A percentile compares a stretch with the other conserved stretches of the same genome.
Conservation (phyloP, 2,329 filamentous ascomycete species). For the Chaetomium sp. region DNA sequence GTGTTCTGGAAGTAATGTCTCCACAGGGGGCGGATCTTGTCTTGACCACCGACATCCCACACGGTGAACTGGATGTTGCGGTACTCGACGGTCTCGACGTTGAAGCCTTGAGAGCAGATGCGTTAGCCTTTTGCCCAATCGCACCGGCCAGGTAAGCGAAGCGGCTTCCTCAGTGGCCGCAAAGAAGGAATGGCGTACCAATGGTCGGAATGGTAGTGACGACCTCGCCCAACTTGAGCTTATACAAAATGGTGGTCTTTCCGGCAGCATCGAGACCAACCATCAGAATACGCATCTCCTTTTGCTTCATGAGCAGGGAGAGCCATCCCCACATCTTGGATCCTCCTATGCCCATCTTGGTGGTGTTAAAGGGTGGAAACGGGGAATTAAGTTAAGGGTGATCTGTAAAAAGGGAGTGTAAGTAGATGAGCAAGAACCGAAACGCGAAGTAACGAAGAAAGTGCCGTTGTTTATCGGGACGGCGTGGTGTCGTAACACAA, state of each 20-base stretch:
- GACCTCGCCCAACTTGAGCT: slow-evolving; percentile 99
- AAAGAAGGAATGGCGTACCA: slow-evolving; percentile 58
- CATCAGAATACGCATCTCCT: slow-evolving; percentile 99
- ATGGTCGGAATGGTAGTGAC: slow-evolving; percentile 99
- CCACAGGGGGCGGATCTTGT: slow-evolving; percentile 99
- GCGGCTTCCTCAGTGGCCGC: background rate
- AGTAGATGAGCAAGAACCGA: slow-evolving; percentile 24
- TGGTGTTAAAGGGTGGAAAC: slow-evolving; percentile 40
- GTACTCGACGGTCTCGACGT: slow-evolving; percentile 99
- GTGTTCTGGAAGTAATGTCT: slow-evolving; percentile 99
- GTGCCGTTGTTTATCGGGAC: background rate
- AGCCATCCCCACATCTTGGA: slow-evolving; percentile 60
- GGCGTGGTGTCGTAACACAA: slow-evolving; percentile 21
- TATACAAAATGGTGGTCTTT: slow-evolving; percentile 99
- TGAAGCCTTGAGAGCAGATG: slow-evolving; percentile 71
- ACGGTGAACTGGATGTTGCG: slow-evolving; percentile 99
- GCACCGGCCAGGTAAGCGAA: slow-evolving; percentile 1
- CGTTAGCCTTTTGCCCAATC: slow-evolving; percentile 33
- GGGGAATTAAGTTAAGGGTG: slow-evolving; percentile 17
- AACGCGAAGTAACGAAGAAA: background rate
- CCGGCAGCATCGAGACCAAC: slow-evolving; percentile 98
- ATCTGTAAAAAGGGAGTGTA: slow-evolving; percentile 29
- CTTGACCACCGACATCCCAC: slow-evolving; percentile 99
- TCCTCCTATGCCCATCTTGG: slow-evolving; percentile 96
- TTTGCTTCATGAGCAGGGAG: slow-evolving; percentile 59